A percentile compares a stretch with the other conserved stretches of the same genome.
phyloP scores from a whole-genome alignment of 108 stramenopile genomes.

The Nitzschia sp. region DNA sequence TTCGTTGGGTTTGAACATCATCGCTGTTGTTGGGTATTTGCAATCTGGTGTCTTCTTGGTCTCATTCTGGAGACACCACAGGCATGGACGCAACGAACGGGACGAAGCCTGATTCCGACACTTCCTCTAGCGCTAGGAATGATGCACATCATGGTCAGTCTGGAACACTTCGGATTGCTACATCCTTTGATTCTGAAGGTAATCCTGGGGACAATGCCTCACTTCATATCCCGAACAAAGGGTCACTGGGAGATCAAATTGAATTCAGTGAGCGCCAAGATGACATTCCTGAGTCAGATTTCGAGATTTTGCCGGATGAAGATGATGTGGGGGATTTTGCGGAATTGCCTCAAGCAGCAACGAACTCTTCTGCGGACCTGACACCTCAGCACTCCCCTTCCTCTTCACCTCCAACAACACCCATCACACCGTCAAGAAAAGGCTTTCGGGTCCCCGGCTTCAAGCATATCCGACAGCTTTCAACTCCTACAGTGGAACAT shows the following conservation, averaged over 20 bases:
- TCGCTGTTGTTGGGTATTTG: neutral
- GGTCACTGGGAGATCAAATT: neutral
- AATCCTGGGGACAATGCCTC: no score
- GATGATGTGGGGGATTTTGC: conserved; percentile 25
- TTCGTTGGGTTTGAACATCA: no score
- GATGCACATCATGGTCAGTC: neutral
- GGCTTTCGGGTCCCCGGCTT: neutral
- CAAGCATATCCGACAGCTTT: neutral
- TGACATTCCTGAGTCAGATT: conserved; percentile 10
- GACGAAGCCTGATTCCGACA: neutral
- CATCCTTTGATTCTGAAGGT: conserved; percentile 10
- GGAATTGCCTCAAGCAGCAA: no score
- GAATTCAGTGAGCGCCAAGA: neutral
- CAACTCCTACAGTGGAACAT: neutral
- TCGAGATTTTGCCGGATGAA: conserved; percentile 37
- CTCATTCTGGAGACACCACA: neutral
- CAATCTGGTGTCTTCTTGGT: neutral
- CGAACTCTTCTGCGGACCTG: neutral
- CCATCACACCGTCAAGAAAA: neutral
- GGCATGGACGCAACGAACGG: neutral
- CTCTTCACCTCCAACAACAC: neutral
- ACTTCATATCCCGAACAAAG: no score
- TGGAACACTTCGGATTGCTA: conserved; percentile 1
- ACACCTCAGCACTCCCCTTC: neutral
- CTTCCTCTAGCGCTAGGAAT: neutral